phyloP scores from a whole-genome alignment of 768 basidiomycete species.

The Cystoderma amianthinum region DNA sequence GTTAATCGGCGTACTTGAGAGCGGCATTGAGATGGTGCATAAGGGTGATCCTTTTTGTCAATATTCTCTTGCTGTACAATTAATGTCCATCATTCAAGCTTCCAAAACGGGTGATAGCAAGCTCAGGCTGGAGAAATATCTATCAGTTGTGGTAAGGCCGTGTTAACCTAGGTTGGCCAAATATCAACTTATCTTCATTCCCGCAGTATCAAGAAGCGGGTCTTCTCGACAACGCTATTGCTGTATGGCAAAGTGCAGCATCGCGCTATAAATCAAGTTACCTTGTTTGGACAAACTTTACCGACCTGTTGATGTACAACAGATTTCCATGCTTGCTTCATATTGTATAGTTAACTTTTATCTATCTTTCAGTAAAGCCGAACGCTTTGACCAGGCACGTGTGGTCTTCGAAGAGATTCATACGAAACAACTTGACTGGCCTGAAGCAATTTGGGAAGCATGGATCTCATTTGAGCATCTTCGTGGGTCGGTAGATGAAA shows the following conservation, averaged over 20 bases:
- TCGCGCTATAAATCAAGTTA: slow-evolving; percentile 69
- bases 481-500: slow-evolving; percentile 63
- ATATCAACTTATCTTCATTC: neutral
- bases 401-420: slow-evolving; percentile 60
- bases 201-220: slow-evolving; percentile 42
- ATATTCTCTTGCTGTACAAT: neutral
- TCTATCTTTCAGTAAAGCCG: slow-evolving; percentile 34
- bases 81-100: slow-evolving; percentile 25
- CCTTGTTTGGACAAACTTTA: slow-evolving; percentile 68
- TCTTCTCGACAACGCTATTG: slow-evolving; percentile 47
- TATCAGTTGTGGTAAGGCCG: slow-evolving; percentile 63
- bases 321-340: slow-evolving; percentile 1
- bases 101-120: slow-evolving; percentile 67
- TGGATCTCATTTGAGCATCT: slow-evolving; percentile 86
- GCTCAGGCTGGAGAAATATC: slow-evolving; percentile 77
- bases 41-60: slow-evolving; percentile 32
- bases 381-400: slow-evolving; percentile 54
- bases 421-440: slow-evolving; percentile 83
- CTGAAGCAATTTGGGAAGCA: slow-evolving; percentile 89
- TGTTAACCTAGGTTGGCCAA: neutral
- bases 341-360: too few species aligned
- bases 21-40: slow-evolving; percentile 55
- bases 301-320: slow-evolving; percentile 66
- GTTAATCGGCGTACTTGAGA: slow-evolving; percentile 52
- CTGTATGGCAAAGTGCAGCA: slow-evolving; percentile 59